Percentiles rank a stretch among this genome's conserved stretches.
Conservation (phyloP, 2,329 filamentous ascomycete genomes). For the Arthrobotrys entomopaga region DNA sequence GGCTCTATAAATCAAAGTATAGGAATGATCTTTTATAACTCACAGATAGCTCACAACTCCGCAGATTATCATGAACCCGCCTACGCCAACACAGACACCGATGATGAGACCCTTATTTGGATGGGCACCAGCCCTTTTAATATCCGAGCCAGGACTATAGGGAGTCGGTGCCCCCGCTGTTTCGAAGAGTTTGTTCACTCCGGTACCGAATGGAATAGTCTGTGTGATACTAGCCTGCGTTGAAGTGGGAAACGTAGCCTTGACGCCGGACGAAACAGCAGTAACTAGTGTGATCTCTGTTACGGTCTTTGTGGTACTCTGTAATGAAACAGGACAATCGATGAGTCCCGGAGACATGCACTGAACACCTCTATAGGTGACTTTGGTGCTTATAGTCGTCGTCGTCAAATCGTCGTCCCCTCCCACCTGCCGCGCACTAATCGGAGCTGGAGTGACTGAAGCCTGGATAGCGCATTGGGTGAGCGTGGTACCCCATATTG, state of each 20-base stretch:
- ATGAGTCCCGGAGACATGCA: conserved; percentile 64
- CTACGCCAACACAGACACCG: conserved; percentile 66
- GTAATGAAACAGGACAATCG: conserved; percentile 67
- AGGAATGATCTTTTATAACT: too few relatives aligned
- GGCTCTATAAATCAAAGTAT: too few relatives aligned
- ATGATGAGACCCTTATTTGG: conserved; percentile 63
- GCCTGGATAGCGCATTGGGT: conserved; percentile 56
- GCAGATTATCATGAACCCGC: conserved; percentile 46
- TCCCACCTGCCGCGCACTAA: conserved; percentile 21
- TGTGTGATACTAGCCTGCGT: conserved; percentile 60
- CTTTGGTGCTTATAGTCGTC: conserved; percentile 62
- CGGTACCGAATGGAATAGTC: conserved; percentile 64
- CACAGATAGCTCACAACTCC: too few relatives aligned
- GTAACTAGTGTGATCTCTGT: conserved; percentile 63
- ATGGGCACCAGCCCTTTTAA: conserved; percentile 59
- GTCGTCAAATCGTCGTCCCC: conserved; percentile 60
- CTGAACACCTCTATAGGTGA: conserved; percentile 64
- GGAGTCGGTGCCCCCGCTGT: conserved; percentile 65
- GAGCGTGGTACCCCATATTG: conserved; percentile 68
- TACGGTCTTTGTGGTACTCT: conserved; percentile 63
- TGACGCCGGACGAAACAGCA: conserved; percentile 62
- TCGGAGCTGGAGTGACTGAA: conserved; percentile 2
- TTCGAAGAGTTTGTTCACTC: conserved; percentile 61
- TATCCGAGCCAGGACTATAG: conserved; percentile 62
- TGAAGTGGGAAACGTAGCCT: conserved; percentile 63